Base-by-base conservation (phyloP, 2,329 filamentous ascomycete genomes). In the Pyricularia pennisetigena region DNA sequence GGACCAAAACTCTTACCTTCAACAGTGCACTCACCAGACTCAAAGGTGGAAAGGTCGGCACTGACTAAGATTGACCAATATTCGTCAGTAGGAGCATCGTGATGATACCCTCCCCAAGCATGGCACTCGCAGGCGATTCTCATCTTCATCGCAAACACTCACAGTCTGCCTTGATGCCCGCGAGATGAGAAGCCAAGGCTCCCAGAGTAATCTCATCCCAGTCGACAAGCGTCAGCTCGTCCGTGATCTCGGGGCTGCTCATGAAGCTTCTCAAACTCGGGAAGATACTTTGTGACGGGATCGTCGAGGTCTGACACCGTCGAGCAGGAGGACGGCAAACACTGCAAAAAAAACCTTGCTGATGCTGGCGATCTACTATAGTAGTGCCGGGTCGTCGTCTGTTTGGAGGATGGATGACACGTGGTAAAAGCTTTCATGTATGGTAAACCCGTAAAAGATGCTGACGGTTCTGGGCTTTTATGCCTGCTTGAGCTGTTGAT, bases 281-380 rank as follows among this genome's bases (percentile, higher is more conserved):
- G 81, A 4, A 84, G 72, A 66, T 82, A 82, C 54, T 82, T 78
- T 1, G 81, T 77, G 5, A 86, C 75, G 0, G 80, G 80, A 64
- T 79, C 79, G 1, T 82, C 76, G 74, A 78, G 65, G 20, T n/a
- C 76, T 72, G 16, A 80, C 73, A 2, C 74, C 71, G 0, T 69
- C 66, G 12, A 67, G 59, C 66, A 41, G 69, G 79, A 80, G 7
- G 76, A 76, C 71, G 0, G 76, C 74, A 8, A 82, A 71, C 0
- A 72, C 70, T 0, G 75, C 69, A 32, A 78, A 71, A 32, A 78
- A 71, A 4, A 78, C 69, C 70, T 80, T 80, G 23, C 77, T 76
- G 64, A 80, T 72, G 67, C 78, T 79, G 28, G 75, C 78, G 8
- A 79, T n/a, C n/a, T n/a, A n/a, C n/a, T n/a, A n/a, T n/a, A n/a